Conservation (phyloP, 495 filamentous ascomycete genomes). For the Penicillium bovifimosum region DNA sequence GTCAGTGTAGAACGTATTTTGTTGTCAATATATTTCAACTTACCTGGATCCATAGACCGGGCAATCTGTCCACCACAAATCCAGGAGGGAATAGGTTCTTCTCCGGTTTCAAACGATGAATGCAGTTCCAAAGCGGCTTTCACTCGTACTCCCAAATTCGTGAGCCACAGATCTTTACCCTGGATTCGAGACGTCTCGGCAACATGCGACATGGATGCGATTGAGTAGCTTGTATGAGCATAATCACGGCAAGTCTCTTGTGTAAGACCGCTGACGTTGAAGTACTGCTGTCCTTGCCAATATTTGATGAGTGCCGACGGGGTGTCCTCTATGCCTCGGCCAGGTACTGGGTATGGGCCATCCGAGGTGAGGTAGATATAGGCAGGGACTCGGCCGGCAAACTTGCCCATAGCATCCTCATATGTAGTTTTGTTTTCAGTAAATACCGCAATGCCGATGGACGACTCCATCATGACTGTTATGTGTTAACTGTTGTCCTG, state of each 20-base stretch:
- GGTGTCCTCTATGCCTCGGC: not conserved
- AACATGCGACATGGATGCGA: conserved; percentile 25
- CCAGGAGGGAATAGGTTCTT: conserved; percentile 12
- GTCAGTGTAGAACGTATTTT: no score
- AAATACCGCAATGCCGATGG: conserved; percentile 23
- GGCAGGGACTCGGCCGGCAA: conserved; percentile 20
- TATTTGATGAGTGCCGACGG: conserved; percentile 1
- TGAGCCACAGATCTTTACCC: conserved; percentile 19
- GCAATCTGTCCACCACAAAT: conserved; percentile 15
- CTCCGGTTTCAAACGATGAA: conserved; percentile 9
- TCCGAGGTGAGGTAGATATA: conserved; percentile 22
- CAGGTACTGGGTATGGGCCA: conserved; percentile 2
- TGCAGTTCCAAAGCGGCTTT: conserved; percentile 22
- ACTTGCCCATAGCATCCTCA: conserved; percentile 19
- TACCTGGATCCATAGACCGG: no score
- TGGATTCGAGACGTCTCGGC: conserved; percentile 25
- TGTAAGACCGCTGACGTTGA: conserved; percentile 11
- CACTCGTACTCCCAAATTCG: conserved; percentile 16
- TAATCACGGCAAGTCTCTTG: conserved; percentile 30
- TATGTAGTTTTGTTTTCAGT: conserved; percentile 19
- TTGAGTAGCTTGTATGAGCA: conserved; percentile 20
- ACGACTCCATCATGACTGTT: conserved; percentile 26
- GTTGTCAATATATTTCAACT: no score
- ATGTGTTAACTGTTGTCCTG: no score
- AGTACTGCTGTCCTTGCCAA: conserved; percentile 13